These are phyloP conservation scores for Echinosphaeria canescens DNA, from an alignment of 2,329 filamentous ascomycete species.

Conservation along the genomic window DNA sequence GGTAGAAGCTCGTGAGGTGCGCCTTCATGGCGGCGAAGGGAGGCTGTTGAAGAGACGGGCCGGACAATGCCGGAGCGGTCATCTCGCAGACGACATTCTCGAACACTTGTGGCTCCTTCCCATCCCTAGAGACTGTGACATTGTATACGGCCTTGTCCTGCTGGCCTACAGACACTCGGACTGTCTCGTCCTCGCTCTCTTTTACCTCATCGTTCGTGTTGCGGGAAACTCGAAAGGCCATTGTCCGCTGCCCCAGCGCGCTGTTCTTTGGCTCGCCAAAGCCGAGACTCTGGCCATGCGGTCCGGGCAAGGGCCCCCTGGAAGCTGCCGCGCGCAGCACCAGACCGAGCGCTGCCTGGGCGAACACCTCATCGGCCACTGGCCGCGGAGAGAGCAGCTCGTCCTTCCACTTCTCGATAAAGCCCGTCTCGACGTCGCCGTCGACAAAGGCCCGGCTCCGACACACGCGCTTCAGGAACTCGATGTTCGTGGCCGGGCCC, in stretches of 20 bases:
- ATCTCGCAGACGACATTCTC: constrained; percentile 13
- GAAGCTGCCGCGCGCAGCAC: constrained; percentile 1
- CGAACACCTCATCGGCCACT: constrained; percentile 52
- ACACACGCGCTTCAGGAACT: constrained; percentile 83
- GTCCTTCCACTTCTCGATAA: constrained; percentile 71
- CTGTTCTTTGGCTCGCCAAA: constrained; percentile 22
- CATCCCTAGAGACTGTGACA: constrained; percentile 22
- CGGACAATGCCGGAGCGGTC: constrained; percentile 7
- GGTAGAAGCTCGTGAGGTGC: constrained; percentile 53
- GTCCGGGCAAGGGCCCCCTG: no score
- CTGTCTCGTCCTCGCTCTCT: constrained; percentile 35
- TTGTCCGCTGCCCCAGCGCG: constrained; percentile 18
- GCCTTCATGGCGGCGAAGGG: constrained; percentile 11
- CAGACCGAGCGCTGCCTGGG: constrained; percentile 69
- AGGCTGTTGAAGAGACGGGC: no score
- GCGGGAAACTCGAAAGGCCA: constrained; percentile 29
- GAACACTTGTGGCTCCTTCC: no score
- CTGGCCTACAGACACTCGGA: no score
- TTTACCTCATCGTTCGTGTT: constrained; percentile 25
- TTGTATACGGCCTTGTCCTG: constrained; percentile 7
- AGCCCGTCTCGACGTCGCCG: constrained; percentile 86
- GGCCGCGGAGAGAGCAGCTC: constrained; percentile 49
- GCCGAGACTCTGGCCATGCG: constrained; percentile 28
- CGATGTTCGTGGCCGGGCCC: constrained; percentile 84
- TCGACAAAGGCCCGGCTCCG: constrained; percentile 61